Conservation (phyloP, 805 yeast species). For the Starmerella apicola region DNA sequence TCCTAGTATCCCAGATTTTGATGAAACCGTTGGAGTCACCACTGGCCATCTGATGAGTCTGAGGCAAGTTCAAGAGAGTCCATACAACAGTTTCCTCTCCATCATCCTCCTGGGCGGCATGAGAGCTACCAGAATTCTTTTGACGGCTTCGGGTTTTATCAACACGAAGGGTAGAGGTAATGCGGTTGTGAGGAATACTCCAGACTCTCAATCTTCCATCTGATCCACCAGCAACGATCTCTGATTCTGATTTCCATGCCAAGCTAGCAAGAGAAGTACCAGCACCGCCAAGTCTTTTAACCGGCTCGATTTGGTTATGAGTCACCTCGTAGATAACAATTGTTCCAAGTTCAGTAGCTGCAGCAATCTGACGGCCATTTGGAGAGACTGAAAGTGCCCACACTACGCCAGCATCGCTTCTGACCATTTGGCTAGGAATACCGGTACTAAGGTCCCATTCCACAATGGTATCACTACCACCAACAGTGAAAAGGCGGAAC, state of each 20-base stretch:
- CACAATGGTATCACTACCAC: slow-evolving; percentile 81
- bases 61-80: slow-evolving; percentile 57
- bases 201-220: slow-evolving; percentile 86
- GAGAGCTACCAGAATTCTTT: slow-evolving; percentile 23
- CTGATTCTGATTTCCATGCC: slow-evolving; percentile 56
- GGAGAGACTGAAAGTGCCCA: slow-evolving; percentile 74
- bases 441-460: slow-evolving; percentile 84
- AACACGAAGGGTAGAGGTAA: slow-evolving; percentile 78
- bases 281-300: slow-evolving; percentile 45
- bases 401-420: slow-evolving; percentile 84
- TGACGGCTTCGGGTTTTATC: slow-evolving; percentile 65
- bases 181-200: slow-evolving; percentile 49
- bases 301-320: slow-evolving; percentile 74
- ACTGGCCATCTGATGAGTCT: slow-evolving; percentile 62
- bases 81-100: slow-evolving; percentile 67
- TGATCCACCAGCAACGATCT: slow-evolving; percentile 84
- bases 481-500: slow-evolving; percentile 76
- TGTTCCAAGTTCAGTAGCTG: slow-evolving; percentile 92
- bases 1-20: slow-evolving; percentile 81
- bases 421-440: slow-evolving; percentile 58
- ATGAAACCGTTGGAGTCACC: slow-evolving; percentile 95
- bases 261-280: slow-evolving; percentile 68
- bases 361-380: slow-evolving; percentile 53
- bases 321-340: slow-evolving; percentile 74
- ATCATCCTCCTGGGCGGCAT: not conserved